Base-by-base conservation (phyloP, 2,329 filamentous ascomycete genomes). In the Neocucurbitaria cava region DNA sequence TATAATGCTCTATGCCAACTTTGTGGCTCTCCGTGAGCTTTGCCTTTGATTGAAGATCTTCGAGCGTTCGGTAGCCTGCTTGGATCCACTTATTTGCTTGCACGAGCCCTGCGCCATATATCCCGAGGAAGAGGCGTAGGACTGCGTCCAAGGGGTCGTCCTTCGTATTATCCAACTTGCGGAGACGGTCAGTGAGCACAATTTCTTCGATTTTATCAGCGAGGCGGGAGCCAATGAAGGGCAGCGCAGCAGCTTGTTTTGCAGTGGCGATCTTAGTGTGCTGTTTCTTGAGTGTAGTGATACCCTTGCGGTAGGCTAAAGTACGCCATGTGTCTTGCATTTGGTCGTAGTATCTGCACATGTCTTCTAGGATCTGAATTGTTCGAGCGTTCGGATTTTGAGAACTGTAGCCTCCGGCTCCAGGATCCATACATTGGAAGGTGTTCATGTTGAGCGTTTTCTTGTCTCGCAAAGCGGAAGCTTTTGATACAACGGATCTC, bases 191-290 rank as follows among this genome's bases (percentile, higher is more conserved):
- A 0, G 91, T 96, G 35, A 82, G 81, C 2, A 87, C 90, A 39
- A 97, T 96, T 70, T 97, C 94, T 66, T 95, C 91, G 59, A 98
- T 95, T 73, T 96, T 96, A 23, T 84, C 81, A 0, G 92, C 92
- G 1, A 97, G 78, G 1, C 90, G 84, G 10, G 80, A 66, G 7
- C 93, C 93, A 31, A 97, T 87, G 53, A 82, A 84, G 0, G 87
- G 86, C 1, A 97, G 81, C 1, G 77, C 73, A 10, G 83, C 77
- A 0, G 93, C 94, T 72, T 96, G 83, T 44, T 87, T 82, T 53
- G 84, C 87, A 0, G 89, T 93, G 3, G 75, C 79, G 54, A 97
- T 84, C 68, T 86, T 88, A 18, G 67, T 69, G 0, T 78, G 70
- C 57, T 93, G 89, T 43, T 85, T 87, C 40, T 86, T 86, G 11